Evolutionary conservation across 768 basidiomycete species (phyloP), one percentile per base, ranked within the genome.

Genomic region (Auricularia sp.): DNA sequence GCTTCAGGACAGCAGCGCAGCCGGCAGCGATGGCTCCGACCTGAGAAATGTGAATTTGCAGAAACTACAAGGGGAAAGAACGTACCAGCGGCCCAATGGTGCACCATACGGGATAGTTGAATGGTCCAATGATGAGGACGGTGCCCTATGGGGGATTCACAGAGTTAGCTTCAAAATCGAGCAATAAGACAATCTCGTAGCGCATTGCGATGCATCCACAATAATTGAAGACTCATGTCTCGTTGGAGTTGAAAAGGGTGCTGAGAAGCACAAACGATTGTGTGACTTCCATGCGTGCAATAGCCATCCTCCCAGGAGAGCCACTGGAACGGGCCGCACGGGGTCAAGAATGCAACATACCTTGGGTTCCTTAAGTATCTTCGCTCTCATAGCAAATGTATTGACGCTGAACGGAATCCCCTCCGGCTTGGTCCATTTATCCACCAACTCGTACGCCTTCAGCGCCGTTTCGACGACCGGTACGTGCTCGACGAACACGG

Each of bases 21-120:
- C 93, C 93, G 2, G 91, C 89, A 0, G 91, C 87, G 47, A 95
- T 82, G 1, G 92, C 92, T 7, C 87, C 87, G 56, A 72, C 65
- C 70, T 71, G 44, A n/a, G 34, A 33, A 36, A 21, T 61, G 18
- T 36, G 56, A 43, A 4, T 14, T 18, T 34, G 44, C 1, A 47
- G 3, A 42, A n/a, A 63, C 33, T 81, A 77, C 23, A 87, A 74
- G 80, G 47, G 29, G 47, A 76, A 79, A 61, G 53, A 36, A 72
- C 81, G 23, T 65, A 87, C 87, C 67, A 92, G 66, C 12, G 87
- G 87, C 0, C 78, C 75, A 7, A 89, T 43, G 0, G 80, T 72
- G 62, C 88, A 72, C 78, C 79, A 86, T 12, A 90, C 65, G 0
- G 89, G 90, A 70, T 87, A 90, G 72, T 90, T 91, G 80, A 88